Evolutionary conservation across 148 eudicot genomes (phyloP), one percentile per base, ranked within the genome.

Genomic region (Rhododendron henanense): DNA sequence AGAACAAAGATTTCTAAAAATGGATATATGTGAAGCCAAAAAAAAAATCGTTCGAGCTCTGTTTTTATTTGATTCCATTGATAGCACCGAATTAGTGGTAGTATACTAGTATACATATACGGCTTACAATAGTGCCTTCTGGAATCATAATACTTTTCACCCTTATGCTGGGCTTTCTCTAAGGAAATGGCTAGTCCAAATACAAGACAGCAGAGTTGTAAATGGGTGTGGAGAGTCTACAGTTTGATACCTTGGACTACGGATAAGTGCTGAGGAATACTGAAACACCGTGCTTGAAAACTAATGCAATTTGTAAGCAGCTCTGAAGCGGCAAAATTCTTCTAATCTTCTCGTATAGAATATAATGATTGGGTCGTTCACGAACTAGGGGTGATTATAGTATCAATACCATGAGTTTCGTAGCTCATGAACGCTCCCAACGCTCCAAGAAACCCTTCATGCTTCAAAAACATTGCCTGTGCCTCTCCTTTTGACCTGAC

Each of bases 401-500:
- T 19, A 13, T 88, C 91, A 84, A 90, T 88, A 25, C 88, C 91
- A 5, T 94, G 91, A 87, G 90, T 94, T 88, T 94, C 91, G 59
- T 94, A 92, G 88, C 93, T 93, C 95, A 89, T 90, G 87, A 93
- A 92, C 55, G 99, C 97, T 67, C 99, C 99, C 87, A 96, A 86
- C 18, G 96, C 99, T 79, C 99, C 99, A 33, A 96, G 90, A 87
- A 95, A 96, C 18, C 99, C 99, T 89, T 96, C 99, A 61, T 96
- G 99, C 85, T 93, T 91, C 84, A 96, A 86, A 89, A 96, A 96
- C 96, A 96, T 92, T 81, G 99, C 99, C 89, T 96, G 94, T 47
- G 96, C 96, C 86, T 96, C 96, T 5, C 99, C 99, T 88, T 95
- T 93, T 74, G 99, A 96, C 99, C 99, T 96, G 91, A 81, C 71